Evolutionary conservation across 2,329 filamentous ascomycete species (phyloP), one percentile per base, ranked within the genome.

Genomic region (Exophiala alcalophila): DNA sequence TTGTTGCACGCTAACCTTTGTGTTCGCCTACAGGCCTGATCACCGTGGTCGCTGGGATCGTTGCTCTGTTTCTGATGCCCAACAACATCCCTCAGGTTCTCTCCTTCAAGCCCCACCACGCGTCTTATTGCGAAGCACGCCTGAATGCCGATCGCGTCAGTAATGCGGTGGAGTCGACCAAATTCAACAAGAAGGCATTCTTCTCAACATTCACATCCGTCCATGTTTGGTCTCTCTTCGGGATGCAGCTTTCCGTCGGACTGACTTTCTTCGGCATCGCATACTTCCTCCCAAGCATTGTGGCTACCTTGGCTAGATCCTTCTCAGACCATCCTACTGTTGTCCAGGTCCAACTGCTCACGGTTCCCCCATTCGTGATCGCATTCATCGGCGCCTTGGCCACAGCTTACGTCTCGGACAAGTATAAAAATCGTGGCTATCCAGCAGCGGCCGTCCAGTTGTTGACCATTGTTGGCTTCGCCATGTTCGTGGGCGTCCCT

Each of bases 261-360:
- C 68, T 87, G 2, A 89, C 88, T 60, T 81, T 81, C 4, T 88
- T 89, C 65, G 82, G 78, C 2, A 72, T 90, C 5, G 25, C 41
- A 5, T 39, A 44, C 15, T 90, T 94, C 66, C 67, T 90, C 3
- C 88, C 88, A 0, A 84, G 80, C 16, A 92, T 94, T 58, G 83
- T 94, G 52, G 69, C 71, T 31, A 67, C 76, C 47, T 57, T 77
- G 53, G 74, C 74, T 4, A 66, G 72, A 0, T 82, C 83, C 0
- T 74, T 65, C 5, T 77, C 83, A 1, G 26, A n/a, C 12, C 38
- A 11, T 8, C 38, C 34, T n/a, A 27, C 41, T 1, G 20, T 19
- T 0, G 65, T 63, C 1, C 63, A 59, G 1, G 63, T 65, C 2
- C 65, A 68, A 31, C 55, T 68, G 0, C 57, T 68, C 11, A 68